phyloP scores from a whole-genome alignment of 768 basidiomycete genomes.

The Phlegmacium glaucopus region DNA sequence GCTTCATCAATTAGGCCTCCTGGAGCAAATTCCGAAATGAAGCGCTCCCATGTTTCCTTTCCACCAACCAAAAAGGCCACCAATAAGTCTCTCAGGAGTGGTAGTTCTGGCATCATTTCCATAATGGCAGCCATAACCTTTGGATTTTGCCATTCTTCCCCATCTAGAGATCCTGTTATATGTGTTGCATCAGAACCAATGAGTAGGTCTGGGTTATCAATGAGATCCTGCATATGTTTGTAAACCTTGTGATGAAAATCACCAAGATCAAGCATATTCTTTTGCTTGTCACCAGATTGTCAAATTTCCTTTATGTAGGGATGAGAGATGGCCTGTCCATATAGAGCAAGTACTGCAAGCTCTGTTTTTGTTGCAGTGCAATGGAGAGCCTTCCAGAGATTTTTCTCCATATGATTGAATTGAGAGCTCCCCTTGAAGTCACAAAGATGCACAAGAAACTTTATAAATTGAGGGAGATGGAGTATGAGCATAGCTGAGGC shows the following conservation, averaged over 20 bases:
- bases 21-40: slow-evolving; percentile 24
- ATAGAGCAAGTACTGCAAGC: background rate
- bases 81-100: slow-evolving; percentile 13
- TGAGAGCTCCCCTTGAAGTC: too few species aligned
- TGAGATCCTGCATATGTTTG: slow-evolving; percentile 13
- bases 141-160: slow-evolving; percentile 19
- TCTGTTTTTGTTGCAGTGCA: slow-evolving; percentile 1
- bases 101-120: slow-evolving; percentile 8
- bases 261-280: slow-evolving; percentile 23
- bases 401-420: slow-evolving; percentile 4
- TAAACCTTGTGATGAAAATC: slow-evolving; percentile 15
- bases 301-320: background rate
- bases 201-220: slow-evolving; percentile 17
- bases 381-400: slow-evolving; percentile 2
- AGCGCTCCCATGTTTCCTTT: slow-evolving; percentile 21
- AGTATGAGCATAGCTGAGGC: too few species aligned
- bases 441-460: too few species aligned
- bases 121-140: slow-evolving; percentile 16
- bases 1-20: slow-evolving; percentile 23
- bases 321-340: background rate
- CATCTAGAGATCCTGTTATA: slow-evolving; percentile 19
- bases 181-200: slow-evolving; percentile 12
- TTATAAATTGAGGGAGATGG: too few species aligned
- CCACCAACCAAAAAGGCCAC: slow-evolving; percentile 25
- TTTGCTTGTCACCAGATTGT: slow-evolving; percentile 6